Evolutionary conservation across 305 asterid genomes (phyloP).

Genomic region (Plantago coronopus): DNA sequence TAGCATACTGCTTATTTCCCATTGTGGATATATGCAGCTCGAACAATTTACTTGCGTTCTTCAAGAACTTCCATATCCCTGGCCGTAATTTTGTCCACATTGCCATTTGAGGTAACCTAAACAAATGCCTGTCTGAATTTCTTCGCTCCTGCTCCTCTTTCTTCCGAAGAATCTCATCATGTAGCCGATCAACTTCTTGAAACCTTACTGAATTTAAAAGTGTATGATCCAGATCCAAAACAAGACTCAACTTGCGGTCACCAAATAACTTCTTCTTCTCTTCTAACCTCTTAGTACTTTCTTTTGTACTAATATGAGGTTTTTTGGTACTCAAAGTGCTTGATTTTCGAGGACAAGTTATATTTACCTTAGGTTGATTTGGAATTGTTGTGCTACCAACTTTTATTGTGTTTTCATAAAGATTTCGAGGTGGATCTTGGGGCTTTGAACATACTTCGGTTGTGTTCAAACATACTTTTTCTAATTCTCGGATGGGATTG

Average conservation of each 20-base stretch:
- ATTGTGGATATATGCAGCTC: constrained; percentile 94
- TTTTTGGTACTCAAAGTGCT: constrained; percentile 32
- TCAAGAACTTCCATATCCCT: constrained; percentile 96
- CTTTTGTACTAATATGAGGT: constrained; percentile 71
- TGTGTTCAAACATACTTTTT: constrained; percentile 54
- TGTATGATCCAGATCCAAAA: constrained; percentile 96
- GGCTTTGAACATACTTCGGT: constrained; percentile 33
- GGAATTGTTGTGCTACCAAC: constrained; percentile 37
- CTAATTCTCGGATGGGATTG: constrained; percentile 34
- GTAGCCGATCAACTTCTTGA: constrained; percentile 74
- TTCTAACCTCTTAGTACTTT: constrained; percentile 84
- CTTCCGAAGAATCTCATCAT: constrained; percentile 84
- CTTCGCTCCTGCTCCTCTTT: constrained; percentile 92
- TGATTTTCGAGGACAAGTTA: constrained; percentile 30
- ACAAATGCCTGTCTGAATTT: constrained; percentile 71
- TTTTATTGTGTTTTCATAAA: constrained; percentile 47
- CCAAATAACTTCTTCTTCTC: constrained; percentile 90
- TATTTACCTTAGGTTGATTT: constrained; percentile 45
- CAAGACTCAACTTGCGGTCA: constrained; percentile 80
- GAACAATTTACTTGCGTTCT: constrained; percentile 84
- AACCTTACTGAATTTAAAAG: constrained; percentile 95
- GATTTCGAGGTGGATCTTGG: constrained; percentile 90
- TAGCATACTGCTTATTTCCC: constrained; percentile 97
- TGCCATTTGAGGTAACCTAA: constrained; percentile 89
- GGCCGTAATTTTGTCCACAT: constrained; percentile 99